These are phyloP conservation scores for Dalbergia cochinchinensis DNA, from an alignment of 306 rosid genomes.

Conservation along the genomic window DNA sequence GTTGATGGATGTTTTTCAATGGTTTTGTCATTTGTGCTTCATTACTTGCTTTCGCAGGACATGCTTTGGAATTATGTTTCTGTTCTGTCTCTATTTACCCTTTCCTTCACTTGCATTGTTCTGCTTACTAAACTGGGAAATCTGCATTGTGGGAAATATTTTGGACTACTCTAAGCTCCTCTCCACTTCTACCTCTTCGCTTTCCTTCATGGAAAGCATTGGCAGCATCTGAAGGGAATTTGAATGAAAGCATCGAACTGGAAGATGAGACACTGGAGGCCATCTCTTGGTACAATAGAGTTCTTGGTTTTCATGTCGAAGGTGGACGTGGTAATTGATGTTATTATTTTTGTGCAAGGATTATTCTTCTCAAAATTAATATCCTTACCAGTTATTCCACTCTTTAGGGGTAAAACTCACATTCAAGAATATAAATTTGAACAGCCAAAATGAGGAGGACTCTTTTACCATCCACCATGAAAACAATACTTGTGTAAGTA, in stretches of 20 bases:
- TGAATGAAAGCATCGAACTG: constrained; percentile 47
- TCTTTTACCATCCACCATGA: constrained; percentile 74
- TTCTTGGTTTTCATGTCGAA: constrained; percentile 83
- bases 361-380: constrained; percentile 34
- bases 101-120: not conserved
- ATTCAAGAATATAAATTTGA: constrained; percentile 69
- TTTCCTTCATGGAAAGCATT: constrained; percentile 40
- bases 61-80: constrained; percentile 17
- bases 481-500: constrained; percentile 74
- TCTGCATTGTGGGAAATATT: not conserved
- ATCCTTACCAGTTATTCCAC: constrained; percentile 31
- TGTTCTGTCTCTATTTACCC: not conserved
- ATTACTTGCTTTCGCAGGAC: constrained; percentile 12
- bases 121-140: constrained; percentile 13
- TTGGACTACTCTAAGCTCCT: constrained; percentile 15
- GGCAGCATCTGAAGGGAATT: constrained; percentile 67
- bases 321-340: constrained; percentile 79
- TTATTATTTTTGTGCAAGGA: constrained; percentile 29
- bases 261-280: constrained; percentile 68
- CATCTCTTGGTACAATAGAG: constrained; percentile 82
- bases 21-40: constrained; percentile 24
- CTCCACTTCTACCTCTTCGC: not conserved
- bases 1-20: constrained; percentile 5
- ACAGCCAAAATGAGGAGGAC: constrained; percentile 68
- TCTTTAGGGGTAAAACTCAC: constrained; percentile 78